Conservation (phyloP, 2,329 filamentous ascomycete genomes). For the Trichoderma sp. region DNA sequence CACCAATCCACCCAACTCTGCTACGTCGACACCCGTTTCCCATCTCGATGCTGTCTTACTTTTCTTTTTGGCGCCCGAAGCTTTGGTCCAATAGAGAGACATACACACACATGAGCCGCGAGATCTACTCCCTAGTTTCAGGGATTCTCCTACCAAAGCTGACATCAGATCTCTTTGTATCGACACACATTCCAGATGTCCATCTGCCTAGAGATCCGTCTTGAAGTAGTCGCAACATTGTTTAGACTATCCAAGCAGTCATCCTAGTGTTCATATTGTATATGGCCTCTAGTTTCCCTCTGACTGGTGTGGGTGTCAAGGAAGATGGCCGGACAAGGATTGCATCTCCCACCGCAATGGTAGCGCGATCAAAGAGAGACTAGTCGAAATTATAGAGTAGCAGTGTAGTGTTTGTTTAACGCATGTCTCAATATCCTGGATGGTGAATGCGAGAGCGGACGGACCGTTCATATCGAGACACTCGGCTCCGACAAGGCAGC, state of each 20-base stretch:
- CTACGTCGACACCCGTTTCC: not conserved
- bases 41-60: not conserved
- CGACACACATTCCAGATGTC: not conserved
- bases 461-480: not conserved
- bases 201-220: not conserved
- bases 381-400: not conserved
- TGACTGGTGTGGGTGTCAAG: not conserved
- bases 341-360: not conserved
- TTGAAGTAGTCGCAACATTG: not conserved
- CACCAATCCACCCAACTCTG: not conserved
- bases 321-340: not conserved
- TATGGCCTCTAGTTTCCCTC: not conserved
- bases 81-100: not conserved
- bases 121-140: not conserved
- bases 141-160: not conserved
- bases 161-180: not conserved
- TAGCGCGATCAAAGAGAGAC: not conserved
- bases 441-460: not conserved
- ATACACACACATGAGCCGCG: not conserved
- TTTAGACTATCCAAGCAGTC: not conserved
- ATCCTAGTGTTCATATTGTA: not conserved
- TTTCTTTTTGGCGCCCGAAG: not conserved
- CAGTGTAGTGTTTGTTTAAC: not conserved
- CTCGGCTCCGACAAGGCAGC: not conserved
- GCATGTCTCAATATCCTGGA: not conserved